Evolutionary conservation across 768 basidiomycete genomes (phyloP).

Genomic region (Mycena indigotica): DNA sequence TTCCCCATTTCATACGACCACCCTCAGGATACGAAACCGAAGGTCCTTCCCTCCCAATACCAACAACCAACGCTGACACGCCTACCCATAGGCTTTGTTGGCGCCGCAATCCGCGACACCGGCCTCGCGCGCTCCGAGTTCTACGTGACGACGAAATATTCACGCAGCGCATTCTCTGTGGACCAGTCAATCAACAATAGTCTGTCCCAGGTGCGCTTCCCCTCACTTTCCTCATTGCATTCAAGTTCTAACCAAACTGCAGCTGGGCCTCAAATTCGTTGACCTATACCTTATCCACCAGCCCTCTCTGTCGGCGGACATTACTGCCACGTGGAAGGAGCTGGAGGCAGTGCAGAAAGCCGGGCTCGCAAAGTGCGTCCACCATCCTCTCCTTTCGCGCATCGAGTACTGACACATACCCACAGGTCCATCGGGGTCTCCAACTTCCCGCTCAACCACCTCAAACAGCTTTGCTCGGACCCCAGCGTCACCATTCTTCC

Average conservation of each 20-base stretch:
- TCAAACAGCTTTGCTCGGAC: conserved; percentile 40
- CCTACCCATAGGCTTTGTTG: conserved; percentile 26
- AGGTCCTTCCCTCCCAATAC: conserved; percentile 25
- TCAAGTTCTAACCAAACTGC: conserved; percentile 2
- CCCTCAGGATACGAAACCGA: conserved; percentile 17
- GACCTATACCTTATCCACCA: conserved; percentile 57
- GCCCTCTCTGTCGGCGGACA: conserved; percentile 30
- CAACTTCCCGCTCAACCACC: conserved; percentile 41
- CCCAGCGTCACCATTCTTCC: conserved; percentile 42
- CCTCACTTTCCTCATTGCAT: background rate
- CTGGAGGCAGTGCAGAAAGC: conserved; percentile 43
- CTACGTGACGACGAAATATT: conserved; percentile 43
- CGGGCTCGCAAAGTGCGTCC: conserved; percentile 25
- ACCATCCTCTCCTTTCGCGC: background rate
- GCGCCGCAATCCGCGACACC: conserved; percentile 30
- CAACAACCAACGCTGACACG: conserved; percentile 29
- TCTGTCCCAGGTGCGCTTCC: conserved; percentile 37
- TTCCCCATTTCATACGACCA: background rate
- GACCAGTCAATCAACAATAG: conserved; percentile 35
- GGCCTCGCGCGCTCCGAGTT: conserved; percentile 34
- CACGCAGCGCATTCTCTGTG: conserved; percentile 22
- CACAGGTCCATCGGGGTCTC: conserved; percentile 59
- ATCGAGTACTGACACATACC: background rate
- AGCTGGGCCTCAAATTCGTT: conserved; percentile 49
- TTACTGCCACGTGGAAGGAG: conserved; percentile 39